Base-by-base conservation (phyloP, 1,284 basidiomycete species). In the Mycosarcoma maydis region DNA sequence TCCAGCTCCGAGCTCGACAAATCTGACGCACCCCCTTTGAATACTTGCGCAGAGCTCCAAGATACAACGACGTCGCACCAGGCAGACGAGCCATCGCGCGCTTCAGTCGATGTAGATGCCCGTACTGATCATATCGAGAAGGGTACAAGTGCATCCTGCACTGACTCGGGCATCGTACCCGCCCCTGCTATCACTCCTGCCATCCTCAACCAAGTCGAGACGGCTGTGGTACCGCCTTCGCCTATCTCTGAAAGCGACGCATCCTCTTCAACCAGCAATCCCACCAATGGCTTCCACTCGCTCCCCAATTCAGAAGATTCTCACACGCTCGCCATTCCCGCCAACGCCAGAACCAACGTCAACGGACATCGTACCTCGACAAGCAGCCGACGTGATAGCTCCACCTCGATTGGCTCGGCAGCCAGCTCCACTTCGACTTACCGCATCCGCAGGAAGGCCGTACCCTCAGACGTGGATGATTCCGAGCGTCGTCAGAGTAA, bases 351-450 rank as follows among this genome's bases (percentile, higher is more conserved):
- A 32, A 17, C 33, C 0, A 65, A 49, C 27, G 50, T 33, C 6
- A 43, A 14, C n/a, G 33, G 29, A 6, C 44, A 27, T 26, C 46
- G 41, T 17, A n/a, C 30, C 22, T 30, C 46, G 3, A 26, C 13
- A 23, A 33, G n/a, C 8, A 38, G 26, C 22, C 49, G 66, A 23
- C 48, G 65, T 2, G 52, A 41, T 23, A 69, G 69, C 43, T 32
- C 58, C 4, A 42, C 48, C 6, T 72, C 69, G 2, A 32, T 61
- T 8, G 53, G 30, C n/a, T 64, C 65, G 26, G 55, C 47, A 13
- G 40, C 48, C 36, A 67, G 59, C 32, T 64, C 69, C 6, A 56
- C 59, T 8, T 72, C 69, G 23, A 72, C 69, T 10, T 69, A 64
- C 34, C 51, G 69, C 22, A 58, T 72, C 23, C 55, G 58, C 14